phyloP scores from a whole-genome alignment of 2,329 filamentous ascomycete species.

The Ophiostoma populinum region DNA sequence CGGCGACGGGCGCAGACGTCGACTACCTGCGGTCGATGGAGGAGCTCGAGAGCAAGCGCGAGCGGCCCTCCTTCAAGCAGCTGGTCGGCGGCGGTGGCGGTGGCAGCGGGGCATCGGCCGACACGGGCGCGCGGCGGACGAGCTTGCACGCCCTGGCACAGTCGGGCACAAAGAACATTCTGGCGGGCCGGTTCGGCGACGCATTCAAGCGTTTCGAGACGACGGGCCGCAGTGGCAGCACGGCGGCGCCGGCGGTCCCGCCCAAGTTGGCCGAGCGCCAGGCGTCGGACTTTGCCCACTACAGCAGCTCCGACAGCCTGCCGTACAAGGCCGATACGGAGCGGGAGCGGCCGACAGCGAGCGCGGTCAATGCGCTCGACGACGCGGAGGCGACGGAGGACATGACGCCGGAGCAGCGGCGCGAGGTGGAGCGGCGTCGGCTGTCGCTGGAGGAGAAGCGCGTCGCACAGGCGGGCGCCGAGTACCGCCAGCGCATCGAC shows the following conservation, averaged over 20 bases:
- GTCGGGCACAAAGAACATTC: constrained; percentile 59
- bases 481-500: constrained; percentile 66
- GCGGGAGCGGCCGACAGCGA: too few relatives aligned
- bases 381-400: constrained; percentile 49
- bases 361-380: constrained; percentile 46
- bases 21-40: constrained; percentile 55
- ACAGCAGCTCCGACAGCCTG: too few relatives aligned
- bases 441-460: constrained; percentile 78
- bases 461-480: constrained; percentile 74
- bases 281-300: constrained; percentile 56
- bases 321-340: too few relatives aligned
- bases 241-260: constrained; percentile 14
- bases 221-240: constrained; percentile 17
- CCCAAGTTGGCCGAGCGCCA: constrained; percentile 29
- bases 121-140: constrained; percentile 48
- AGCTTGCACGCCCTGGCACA: constrained; percentile 56
- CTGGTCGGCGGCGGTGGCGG: not conserved
- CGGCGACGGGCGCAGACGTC: constrained; percentile 63
- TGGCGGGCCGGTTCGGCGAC: constrained; percentile 82
- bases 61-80: constrained; percentile 35
- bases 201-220: constrained; percentile 81
- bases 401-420: constrained; percentile 70
- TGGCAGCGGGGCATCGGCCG: constrained; percentile 16
- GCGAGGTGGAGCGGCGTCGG: constrained; percentile 69
- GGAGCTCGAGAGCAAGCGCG: constrained; percentile 24